These are phyloP conservation scores for Euphorbia pulcherrima DNA, from an alignment of 345 rosid genomes.

Conservation along the genomic window DNA sequence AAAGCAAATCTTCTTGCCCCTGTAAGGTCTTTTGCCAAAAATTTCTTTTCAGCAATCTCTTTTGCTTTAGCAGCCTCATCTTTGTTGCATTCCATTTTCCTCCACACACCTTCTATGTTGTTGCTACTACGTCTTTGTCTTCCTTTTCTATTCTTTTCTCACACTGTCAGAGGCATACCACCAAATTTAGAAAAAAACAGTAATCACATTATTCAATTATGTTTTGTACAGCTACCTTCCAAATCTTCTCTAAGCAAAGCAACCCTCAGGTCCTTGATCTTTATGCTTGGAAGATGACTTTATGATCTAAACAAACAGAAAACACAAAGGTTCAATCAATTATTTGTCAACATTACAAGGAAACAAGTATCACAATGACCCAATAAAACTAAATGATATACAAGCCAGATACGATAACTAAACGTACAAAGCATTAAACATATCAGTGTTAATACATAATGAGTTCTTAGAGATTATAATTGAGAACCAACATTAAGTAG, in stretches of 20 bases:
- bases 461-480: background rate
- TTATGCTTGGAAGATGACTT: background rate
- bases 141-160: background rate
- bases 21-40: conserved; percentile 54
- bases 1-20: conserved; percentile 70
- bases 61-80: conserved; percentile 86
- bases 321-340: background rate
- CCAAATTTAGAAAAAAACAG: background rate
- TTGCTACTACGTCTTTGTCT: background rate
- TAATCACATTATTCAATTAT: background rate
- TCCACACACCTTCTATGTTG: background rate
- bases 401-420: background rate
- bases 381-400: background rate
- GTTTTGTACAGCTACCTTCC: background rate
- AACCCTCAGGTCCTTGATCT: background rate
- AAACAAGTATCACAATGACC: background rate
- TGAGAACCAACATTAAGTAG: background rate
- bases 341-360: background rate
- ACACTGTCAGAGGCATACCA: background rate
- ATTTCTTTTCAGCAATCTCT: conserved; percentile 81
- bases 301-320: background rate
- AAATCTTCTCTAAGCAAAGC: background rate
- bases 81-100: conserved; percentile 78
- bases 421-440: background rate
- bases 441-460: background rate